Evolutionary conservation across 768 basidiomycete species (phyloP), one percentile per base, ranked within the genome.

Genomic region (Phylloporus sp.): DNA sequence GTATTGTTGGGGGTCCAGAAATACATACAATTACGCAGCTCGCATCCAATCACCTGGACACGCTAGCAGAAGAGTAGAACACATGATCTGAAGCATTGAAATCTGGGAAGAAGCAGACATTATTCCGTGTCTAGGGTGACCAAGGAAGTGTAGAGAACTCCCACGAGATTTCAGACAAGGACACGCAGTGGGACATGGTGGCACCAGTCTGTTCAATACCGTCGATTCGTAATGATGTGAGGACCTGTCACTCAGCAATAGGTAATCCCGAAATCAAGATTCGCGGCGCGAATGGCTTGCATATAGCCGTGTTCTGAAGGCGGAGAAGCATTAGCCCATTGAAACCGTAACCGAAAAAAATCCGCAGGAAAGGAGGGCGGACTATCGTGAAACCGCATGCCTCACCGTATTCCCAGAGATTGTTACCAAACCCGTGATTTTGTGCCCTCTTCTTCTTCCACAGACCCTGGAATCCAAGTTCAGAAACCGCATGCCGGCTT

Each of bases 331-430:
- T 52, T 34, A 60, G 39, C 9, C 26, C 45, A 29, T 36, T 23
- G 11, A 6, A 16, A 34, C 20, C 34, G 38, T 13, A 22, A 6
- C 38, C 4, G 18, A 36, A 27, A 13, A 31, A n/a, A 39, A 49
- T 20, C 35, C 27, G 29, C 43, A 18, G 12, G 27, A 27, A 28
- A 11, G 27, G 10, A 29, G 13, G 13, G 35, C 35, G 20, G 28
- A 34, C 26, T 7, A 31, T 12, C 29, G 28, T 4, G 20, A 27
- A 57, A 13, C 10, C 4, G 12, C 22, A 22, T 18, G 29, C 2
- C 75, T 52, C 55, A 82, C 84, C 80, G 59, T 74, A 87, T 68
- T 87, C 85, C 90, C 88, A 91, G 41, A 80, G 70, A 43, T 72
- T 72, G 35, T 63, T 62, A 28, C 70, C 71, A 8, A 52, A 54